These are phyloP conservation scores for Hemerocallis citrina DNA, from an alignment of 106 monocot genomes.

Conservation along the genomic window DNA sequence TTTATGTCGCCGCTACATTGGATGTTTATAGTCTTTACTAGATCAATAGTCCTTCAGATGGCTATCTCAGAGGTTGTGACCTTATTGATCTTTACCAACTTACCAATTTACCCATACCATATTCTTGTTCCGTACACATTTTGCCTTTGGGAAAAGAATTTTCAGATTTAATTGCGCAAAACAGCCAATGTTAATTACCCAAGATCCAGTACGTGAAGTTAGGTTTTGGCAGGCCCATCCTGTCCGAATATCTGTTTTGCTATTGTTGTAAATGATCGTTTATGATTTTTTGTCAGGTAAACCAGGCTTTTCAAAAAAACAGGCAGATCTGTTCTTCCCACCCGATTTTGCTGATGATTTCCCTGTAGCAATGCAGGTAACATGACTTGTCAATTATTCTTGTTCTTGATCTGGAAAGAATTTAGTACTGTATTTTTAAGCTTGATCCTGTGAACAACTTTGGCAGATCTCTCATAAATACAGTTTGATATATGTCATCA, in stretches of 20 bases:
- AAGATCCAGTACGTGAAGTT: too few relatives aligned
- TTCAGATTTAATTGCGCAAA: too few relatives aligned
- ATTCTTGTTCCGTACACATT: too few relatives aligned
- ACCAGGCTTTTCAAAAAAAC: conserved; percentile 91
- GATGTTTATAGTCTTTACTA: too few relatives aligned
- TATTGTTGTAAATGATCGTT: neutral
- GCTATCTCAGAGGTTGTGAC: too few relatives aligned
- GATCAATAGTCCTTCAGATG: neutral
- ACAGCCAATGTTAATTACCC: too few relatives aligned
- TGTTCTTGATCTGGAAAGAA: neutral
- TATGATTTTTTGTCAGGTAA: conserved; percentile 40
- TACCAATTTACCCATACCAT: too few relatives aligned
- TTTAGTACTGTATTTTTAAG: neutral
- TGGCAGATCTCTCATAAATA: conserved; percentile 95
- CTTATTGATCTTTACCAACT: too few relatives aligned
- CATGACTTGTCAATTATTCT: neutral
- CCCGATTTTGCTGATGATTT: conserved; percentile 98
- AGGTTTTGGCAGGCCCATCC: neutral
- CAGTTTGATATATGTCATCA: conserved; percentile 88
- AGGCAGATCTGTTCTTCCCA: conserved; percentile 98
- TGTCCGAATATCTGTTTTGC: neutral
- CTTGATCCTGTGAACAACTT: conserved; percentile 12
- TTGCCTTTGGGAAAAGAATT: too few relatives aligned
- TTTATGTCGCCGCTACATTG: neutral
- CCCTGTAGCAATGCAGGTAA: conserved; percentile 98